phyloP scores from a whole-genome alignment of 805 yeast genomes.

The Tetrapisispora phaffii region DNA sequence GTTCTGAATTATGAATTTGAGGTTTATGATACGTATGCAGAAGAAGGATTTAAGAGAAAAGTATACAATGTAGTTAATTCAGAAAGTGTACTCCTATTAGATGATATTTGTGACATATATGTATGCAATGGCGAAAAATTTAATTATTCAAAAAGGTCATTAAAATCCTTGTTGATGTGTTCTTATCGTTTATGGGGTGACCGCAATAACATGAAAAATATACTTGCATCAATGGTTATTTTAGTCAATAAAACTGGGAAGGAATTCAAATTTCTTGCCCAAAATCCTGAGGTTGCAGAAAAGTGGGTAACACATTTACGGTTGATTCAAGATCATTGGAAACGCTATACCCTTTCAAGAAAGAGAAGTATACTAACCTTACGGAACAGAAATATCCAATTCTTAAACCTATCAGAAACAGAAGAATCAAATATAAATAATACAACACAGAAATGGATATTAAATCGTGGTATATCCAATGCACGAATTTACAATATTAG shows the following conservation, averaged over 20 bases:
- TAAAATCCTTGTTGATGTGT: constrained; percentile 5
- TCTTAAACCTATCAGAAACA: constrained; percentile 43
- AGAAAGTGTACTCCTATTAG: constrained; percentile 51
- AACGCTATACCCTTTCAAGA: constrained; percentile 34
- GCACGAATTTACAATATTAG: constrained; percentile 45
- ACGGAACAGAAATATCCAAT: constrained; percentile 37
- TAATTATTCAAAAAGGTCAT: constrained; percentile 6
- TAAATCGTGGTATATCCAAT: constrained; percentile 44
- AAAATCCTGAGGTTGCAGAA: constrained; percentile 38
- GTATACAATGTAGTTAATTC: constrained; percentile 46
- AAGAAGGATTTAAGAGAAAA: constrained; percentile 57
- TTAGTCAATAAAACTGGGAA: constrained; percentile 41
- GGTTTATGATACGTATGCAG: constrained; percentile 49
- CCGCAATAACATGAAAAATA: constrained; percentile 14
- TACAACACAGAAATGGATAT: constrained; percentile 42
- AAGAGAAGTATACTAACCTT: constrained; percentile 28
- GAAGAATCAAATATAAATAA: constrained; percentile 46
- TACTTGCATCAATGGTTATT: constrained; percentile 43
- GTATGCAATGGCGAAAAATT: constrained; percentile 24
- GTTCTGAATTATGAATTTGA: constrained; percentile 25
- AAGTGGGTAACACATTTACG: constrained; percentile 56
- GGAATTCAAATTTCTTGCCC: constrained; percentile 45
- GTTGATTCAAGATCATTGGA: constrained; percentile 51
- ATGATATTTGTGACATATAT: constrained; percentile 35
- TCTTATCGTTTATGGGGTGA: constrained; percentile 14